Base-by-base conservation (phyloP, 148 eudicot species). In the Polygonum maritimum region DNA sequence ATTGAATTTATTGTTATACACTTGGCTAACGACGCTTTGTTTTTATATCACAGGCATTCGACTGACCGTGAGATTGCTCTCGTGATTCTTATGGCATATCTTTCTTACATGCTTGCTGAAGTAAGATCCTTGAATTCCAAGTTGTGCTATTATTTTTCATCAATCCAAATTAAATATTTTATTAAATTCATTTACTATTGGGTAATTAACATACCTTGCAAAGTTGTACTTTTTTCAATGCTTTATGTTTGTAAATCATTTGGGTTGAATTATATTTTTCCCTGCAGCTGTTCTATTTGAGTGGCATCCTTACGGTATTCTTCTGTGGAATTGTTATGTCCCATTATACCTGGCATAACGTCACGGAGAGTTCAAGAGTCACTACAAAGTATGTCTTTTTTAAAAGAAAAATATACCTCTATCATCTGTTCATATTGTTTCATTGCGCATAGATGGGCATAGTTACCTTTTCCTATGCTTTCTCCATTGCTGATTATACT, bases 321-420 rank as follows among this genome's bases (percentile, higher is more conserved):
- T 82, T 88, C 76, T 88, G 91, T 76, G 91, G 89, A 78, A 86
- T 88, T 71, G 84, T 84, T 41, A 88, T 86, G 91, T 88, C 91
- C 70, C 91, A 88, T 75, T 88, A 88, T 74, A 82, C 89, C 18
- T 88, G 87, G 89, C 89, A 88, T 80, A 86, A 86, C 48, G 91
- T 88, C 73, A 78, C 86, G 41, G 83, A 82, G 74, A 84, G 87
- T 81, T 88, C 91, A 71, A 86, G 91, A 81, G 62, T 79, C 45
- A 74, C 91, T 33, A 82, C 87, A 55, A 86, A 84, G 91, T 88
- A 81, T 26, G 84, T 44, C 49, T 36, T 48, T 39, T 19, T 74
- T 48, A n/a, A 11, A n/a, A 16, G 40, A 22, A 47, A 8, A 31
- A 26, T 62, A 7, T 65, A 14, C 33, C 48, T 38, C 5, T 22